Evolutionary conservation across 2,329 filamentous ascomycete genomes (phyloP).

Genomic region (Hypoxylon sp.): DNA sequence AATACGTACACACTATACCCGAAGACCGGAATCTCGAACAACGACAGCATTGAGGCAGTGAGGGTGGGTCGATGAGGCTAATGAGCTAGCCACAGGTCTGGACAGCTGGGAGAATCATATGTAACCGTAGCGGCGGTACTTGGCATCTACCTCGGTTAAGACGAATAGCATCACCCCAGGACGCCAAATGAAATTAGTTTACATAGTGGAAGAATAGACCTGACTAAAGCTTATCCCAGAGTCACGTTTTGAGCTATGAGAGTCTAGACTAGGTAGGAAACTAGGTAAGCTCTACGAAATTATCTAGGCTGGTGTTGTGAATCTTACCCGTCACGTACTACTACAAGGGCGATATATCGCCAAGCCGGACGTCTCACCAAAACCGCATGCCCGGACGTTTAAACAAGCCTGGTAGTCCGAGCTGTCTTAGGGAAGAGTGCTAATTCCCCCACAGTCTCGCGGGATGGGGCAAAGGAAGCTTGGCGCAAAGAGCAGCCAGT

Average conservation of each 20-base stretch:
- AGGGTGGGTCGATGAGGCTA: slow-evolving; percentile 27
- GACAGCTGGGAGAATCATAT: slow-evolving; percentile 2
- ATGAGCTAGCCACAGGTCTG: background rate
- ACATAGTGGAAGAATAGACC: background rate
- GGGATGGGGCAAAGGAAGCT: slow-evolving; percentile 29
- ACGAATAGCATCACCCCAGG: background rate
- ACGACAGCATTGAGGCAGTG: slow-evolving; percentile 10
- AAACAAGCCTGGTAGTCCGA: too few species aligned
- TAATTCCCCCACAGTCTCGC: slow-evolving; percentile 30
- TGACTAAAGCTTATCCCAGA: background rate
- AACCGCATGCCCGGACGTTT: too few species aligned
- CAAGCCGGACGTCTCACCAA: slow-evolving; percentile 18
- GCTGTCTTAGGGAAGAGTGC: slow-evolving; percentile 13
- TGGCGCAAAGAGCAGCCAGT: slow-evolving; percentile 16
- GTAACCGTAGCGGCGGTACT: slow-evolving; percentile 10
- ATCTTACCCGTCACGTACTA: background rate
- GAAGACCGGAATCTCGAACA: slow-evolving; percentile 24
- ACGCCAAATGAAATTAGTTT: background rate
- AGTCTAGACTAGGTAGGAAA: background rate
- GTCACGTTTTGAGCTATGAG: background rate
- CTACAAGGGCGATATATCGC: slow-evolving; percentile 8
- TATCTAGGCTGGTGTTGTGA: slow-evolving; percentile 1
- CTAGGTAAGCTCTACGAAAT: too few species aligned
- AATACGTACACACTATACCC: too few species aligned
- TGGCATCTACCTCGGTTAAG: slow-evolving; percentile 30